Conservation (phyloP, 2,329 filamentous ascomycete genomes). For the Orbilia brochopaga region DNA sequence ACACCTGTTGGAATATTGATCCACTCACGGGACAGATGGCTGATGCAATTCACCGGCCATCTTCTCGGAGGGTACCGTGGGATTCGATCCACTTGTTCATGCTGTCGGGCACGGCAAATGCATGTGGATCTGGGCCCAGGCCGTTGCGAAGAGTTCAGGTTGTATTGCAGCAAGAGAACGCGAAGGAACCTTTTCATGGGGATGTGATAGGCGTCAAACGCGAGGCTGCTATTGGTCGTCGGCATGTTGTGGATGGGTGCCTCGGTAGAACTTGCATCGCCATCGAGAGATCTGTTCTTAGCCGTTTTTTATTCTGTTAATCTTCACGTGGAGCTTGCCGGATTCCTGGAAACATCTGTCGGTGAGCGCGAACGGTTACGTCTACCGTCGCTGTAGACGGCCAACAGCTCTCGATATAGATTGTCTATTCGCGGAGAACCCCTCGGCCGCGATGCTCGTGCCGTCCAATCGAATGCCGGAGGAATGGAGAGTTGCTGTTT, state of each 20-base stretch:
- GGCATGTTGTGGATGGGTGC: constrained; percentile 29
- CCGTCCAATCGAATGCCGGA: constrained; percentile 30
- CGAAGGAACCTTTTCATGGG: constrained; percentile 42
- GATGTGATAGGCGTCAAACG: constrained; percentile 51
- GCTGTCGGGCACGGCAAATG: constrained; percentile 11
- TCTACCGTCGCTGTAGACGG: constrained; percentile 31
- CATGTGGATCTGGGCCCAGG: constrained; percentile 6
- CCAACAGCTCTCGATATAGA: constrained; percentile 7
- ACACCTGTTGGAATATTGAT: constrained; percentile 25
- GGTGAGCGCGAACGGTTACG: constrained; percentile 18
- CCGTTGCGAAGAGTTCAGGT: constrained; percentile 21
- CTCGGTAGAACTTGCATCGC: constrained; percentile 46
- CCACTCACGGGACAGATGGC: constrained; percentile 3
- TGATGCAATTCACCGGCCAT: constrained; percentile 24
- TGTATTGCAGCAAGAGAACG: constrained; percentile 50
- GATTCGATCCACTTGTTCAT: constrained; percentile 12
- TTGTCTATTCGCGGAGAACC: constrained; percentile 12
- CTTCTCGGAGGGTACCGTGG: constrained; percentile 48
- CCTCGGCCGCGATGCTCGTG: constrained; percentile 19
- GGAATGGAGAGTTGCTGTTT: constrained; percentile 28
- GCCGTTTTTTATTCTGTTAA: constrained; percentile 29
- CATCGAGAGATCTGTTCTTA: constrained; percentile 31
- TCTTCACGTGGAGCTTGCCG: constrained; percentile 36
- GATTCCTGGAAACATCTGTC: constrained; percentile 1
- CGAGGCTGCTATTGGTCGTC: constrained; percentile 36